Evolutionary conservation across 2,329 filamentous ascomycete genomes (phyloP).

Genomic region (Clonostachys rosea): DNA sequence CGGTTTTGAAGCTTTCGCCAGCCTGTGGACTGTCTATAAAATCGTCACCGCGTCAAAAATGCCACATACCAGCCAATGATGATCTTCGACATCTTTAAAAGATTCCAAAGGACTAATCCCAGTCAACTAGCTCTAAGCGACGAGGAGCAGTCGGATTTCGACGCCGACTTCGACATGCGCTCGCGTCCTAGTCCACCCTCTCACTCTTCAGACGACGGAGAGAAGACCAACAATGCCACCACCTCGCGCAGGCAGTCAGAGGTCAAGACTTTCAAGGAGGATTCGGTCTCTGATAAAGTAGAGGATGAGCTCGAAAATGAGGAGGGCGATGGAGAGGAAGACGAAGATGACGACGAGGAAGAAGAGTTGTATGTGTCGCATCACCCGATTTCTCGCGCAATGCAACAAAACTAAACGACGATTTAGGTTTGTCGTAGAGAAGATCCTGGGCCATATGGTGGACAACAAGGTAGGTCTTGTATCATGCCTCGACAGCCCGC

Average conservation of each 20-base stretch:
- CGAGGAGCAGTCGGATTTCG: constrained; percentile 1
- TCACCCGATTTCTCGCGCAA: constrained; percentile 2
- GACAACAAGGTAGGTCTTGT: constrained; percentile 44
- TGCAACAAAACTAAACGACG: constrained; percentile 7
- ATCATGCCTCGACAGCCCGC: not conserved
- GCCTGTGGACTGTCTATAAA: not conserved
- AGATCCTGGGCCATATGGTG: constrained; percentile 63
- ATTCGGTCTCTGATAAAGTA: not conserved
- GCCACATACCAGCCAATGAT: too few species aligned
- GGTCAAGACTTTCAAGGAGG: not conserved
- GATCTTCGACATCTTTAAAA: too few species aligned
- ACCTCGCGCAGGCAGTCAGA: not conserved
- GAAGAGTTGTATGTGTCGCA: constrained; percentile 36
- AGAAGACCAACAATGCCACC: not conserved
- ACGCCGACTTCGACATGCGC: not conserved
- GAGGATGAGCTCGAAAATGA: constrained; percentile 16
- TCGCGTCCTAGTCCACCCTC: not conserved
- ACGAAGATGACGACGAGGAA: constrained; percentile 27
- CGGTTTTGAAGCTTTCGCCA: not conserved
- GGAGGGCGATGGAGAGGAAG: constrained; percentile 23
- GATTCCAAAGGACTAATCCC: too few species aligned
- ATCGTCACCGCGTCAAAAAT: not conserved
- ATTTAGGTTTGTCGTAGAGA: constrained; percentile 67
- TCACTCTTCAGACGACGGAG: not conserved
- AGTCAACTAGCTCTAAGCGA: not conserved